Conservation (phyloP, 2,329 filamentous ascomycete species). For the Epichloe sp. region DNA sequence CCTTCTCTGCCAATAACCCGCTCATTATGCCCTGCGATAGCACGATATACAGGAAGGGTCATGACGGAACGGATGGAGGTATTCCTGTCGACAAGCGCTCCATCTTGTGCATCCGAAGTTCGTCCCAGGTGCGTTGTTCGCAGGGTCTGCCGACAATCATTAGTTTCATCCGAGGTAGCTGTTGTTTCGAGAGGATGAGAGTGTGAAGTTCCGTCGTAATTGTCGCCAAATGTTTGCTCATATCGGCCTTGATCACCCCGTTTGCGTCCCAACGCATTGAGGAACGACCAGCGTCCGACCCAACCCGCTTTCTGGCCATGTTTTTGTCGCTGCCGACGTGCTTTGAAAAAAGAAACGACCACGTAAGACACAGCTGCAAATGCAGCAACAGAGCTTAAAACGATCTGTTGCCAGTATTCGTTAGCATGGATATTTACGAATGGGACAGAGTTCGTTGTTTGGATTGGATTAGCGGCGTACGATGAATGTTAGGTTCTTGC, state of each 20-base stretch:
- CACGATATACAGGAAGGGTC: conserved; percentile 78
- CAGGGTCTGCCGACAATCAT: conserved; percentile 1
- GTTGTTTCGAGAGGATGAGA: conserved; percentile 15
- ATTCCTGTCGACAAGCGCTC: conserved; percentile 55
- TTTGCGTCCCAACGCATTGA: conserved; percentile 7
- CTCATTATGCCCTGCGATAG: conserved; percentile 60
- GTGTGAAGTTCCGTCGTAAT: conserved; percentile 11
- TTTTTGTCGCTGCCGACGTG: not conserved
- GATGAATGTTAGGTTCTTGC: conserved; percentile 6
- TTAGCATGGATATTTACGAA: not conserved
- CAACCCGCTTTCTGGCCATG: not conserved
- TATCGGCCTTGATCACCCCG: conserved; percentile 13
- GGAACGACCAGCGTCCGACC: not conserved
- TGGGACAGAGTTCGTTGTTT: not conserved
- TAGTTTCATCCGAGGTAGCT: conserved; percentile 4
- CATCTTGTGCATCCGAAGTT: conserved; percentile 16
- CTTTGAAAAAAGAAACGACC: not conserved
- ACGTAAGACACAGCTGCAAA: conserved; percentile 1
- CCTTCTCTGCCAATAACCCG: conserved; percentile 78
- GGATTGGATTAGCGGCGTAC: conserved; percentile 4
- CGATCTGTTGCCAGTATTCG: not conserved
- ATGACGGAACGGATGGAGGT: conserved; percentile 87
- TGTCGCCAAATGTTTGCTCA: conserved; percentile 18
- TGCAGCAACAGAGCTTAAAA: not conserved
- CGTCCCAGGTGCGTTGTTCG: conserved; percentile 6